Evolutionary conservation across 306 rosid species (phyloP), one percentile per base, ranked within the genome.

Genomic region (Sindora glabra): DNA sequence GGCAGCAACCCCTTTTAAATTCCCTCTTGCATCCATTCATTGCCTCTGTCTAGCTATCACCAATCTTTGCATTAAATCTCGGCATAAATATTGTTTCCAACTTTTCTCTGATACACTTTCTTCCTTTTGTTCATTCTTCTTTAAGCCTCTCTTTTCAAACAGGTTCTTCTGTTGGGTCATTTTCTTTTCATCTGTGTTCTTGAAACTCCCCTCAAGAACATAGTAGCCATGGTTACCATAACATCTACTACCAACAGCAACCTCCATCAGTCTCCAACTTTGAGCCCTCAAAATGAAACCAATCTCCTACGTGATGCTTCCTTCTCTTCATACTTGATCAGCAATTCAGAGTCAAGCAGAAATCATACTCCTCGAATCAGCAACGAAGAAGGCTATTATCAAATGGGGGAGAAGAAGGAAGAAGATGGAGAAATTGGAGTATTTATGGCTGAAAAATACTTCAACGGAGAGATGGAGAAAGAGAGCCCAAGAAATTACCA

Each of bases 401-500:
- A 40, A 21, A 10, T 23, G 24, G 81, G 73, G 30, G 37, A 59
- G 18, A 78, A 57, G 48, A 83, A 81, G 65, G 95, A 80, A 57
- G 83, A 85, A 6, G 83, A 80, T 36, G 94, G 68, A 55, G 97
- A 94, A 65, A 94, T 94, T 36, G 99, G 85, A 50, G 90, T 94
- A 0, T 94, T 94, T 60, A 76, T 76, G 14, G 99, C 99, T 24
- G 89, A 84, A 48, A 94, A 94, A 60, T 94, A 94, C 85, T 94
- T 94, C 94, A 86, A 84, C 62, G 99, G 90, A 59, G 81, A 33
- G 23, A 67, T 74, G 26, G 76, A 79, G 16, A 48, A 56, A 14
- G 69, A 68, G 10, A 61, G 63, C 29, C 73, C 80, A 8, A 67
- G 39, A 13, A 85, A 65, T 38, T 7, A 37, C 5, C 74, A 65